Conservation (phyloP, 768 basidiomycete species). For the Galerina sulciceps region DNA sequence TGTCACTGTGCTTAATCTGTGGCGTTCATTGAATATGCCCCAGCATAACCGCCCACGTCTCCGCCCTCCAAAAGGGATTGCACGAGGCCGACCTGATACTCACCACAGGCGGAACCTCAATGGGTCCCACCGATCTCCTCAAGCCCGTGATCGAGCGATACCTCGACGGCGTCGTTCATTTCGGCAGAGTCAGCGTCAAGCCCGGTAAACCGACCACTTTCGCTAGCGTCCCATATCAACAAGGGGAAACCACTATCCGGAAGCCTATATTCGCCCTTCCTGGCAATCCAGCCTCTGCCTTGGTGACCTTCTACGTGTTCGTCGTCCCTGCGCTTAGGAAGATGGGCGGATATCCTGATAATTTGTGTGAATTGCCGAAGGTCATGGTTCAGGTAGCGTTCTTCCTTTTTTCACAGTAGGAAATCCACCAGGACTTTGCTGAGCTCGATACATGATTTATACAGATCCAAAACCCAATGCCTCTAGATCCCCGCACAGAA, state of each 20-base stretch:
- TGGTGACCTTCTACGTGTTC: slow-evolving; percentile 86
- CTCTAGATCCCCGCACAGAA: slow-evolving; percentile 74
- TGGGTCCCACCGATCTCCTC: slow-evolving; percentile 86
- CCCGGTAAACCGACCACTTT: slow-evolving; percentile 92
- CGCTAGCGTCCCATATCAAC: slow-evolving; percentile 62
- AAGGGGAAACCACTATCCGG: slow-evolving; percentile 25
- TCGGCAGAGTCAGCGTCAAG: slow-evolving; percentile 84
- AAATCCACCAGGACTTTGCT: too few species aligned
- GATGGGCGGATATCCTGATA: slow-evolving; percentile 69
- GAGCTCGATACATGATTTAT: not conserved
- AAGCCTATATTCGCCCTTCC: slow-evolving; percentile 86
- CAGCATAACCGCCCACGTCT: slow-evolving; percentile 63
- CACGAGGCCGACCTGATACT: slow-evolving; percentile 73
- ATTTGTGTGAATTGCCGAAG: slow-evolving; percentile 59
- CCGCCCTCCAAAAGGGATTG: slow-evolving; percentile 59
- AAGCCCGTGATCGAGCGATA: slow-evolving; percentile 88
- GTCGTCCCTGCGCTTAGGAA: slow-evolving; percentile 79
- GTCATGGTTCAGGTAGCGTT: slow-evolving; percentile 64
- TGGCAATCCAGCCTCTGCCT: slow-evolving; percentile 86
- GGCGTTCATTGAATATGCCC: not conserved
- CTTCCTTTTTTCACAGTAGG: not conserved
- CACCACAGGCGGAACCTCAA: slow-evolving; percentile 90
- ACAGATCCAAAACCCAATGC: slow-evolving; percentile 65
- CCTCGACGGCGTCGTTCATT: slow-evolving; percentile 77
- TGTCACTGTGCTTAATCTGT: slow-evolving; percentile 10